Evolutionary conservation across 2,329 filamentous ascomycete genomes (phyloP).

Genomic region (Leptographium procerum): DNA sequence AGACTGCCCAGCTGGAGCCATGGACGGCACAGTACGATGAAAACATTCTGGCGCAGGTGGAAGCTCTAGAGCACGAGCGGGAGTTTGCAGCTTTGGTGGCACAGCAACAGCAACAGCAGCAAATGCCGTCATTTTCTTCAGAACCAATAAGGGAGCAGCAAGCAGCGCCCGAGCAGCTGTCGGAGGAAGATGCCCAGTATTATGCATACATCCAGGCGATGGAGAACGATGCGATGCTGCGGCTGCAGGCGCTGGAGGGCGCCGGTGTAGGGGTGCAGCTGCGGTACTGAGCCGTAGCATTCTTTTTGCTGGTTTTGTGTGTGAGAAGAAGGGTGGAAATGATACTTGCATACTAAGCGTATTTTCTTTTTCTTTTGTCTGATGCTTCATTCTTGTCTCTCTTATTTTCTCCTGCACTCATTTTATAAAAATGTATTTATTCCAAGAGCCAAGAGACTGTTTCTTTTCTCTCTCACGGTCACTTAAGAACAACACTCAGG

Average conservation of each 20-base stretch:
- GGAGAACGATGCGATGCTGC: slow-evolving; percentile 13
- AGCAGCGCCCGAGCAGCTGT: neutral
- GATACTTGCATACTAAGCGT: too few species aligned
- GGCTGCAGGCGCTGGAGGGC: slow-evolving; percentile 13
- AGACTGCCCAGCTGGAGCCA: slow-evolving; percentile 3
- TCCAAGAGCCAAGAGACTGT: too few species aligned
- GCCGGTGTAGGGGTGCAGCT: slow-evolving; percentile 10
- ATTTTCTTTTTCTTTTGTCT: neutral
- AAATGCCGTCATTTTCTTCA: too few species aligned
- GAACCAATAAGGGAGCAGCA: too few species aligned
- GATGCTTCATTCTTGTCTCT: neutral
- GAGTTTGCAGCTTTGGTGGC: slow-evolving; percentile 16
- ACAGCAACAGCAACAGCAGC: slow-evolving; percentile 3
- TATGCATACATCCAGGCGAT: slow-evolving; percentile 17
- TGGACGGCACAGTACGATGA: neutral
- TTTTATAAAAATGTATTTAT: neutral
- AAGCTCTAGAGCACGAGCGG: slow-evolving; percentile 21
- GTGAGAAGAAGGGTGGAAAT: too few species aligned
- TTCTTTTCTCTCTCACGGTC: too few species aligned
- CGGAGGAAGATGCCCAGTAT: slow-evolving; percentile 14
- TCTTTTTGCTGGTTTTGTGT: too few species aligned
- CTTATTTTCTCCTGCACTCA: neutral
- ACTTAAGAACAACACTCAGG: neutral
- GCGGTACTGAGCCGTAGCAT: slow-evolving; percentile 10
- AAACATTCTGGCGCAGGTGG: slow-evolving; percentile 19